Evolutionary conservation across 495 filamentous ascomycete genomes (phyloP), one percentile per base, ranked within the genome.

Genomic region (Podospora tetraspora): DNA sequence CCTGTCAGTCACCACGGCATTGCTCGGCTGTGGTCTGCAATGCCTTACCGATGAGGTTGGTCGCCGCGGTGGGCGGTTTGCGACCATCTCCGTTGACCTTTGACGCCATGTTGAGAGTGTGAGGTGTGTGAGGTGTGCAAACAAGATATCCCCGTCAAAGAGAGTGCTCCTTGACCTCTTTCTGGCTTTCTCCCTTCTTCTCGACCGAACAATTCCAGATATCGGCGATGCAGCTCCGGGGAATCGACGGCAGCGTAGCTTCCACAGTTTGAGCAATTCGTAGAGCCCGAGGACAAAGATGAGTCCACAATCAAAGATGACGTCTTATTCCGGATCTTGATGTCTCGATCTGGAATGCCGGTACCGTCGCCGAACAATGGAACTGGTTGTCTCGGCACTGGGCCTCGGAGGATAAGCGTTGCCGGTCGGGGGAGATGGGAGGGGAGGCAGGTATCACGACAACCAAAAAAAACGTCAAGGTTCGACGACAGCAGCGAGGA

Each of bases 41-140:
- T 6, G 65, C 10, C 82, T 75, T 85, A 96, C 94, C 94, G 76
- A 99, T 97, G 68, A 99, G 79, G 77, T 98, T 97, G 16, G 92
- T 94, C 32, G 95, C 93, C 68, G 90, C 90, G 37, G 93, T 92
- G 56, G 94, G 84, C 73, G 90, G 89, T 84, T 91, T 88, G 79
- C 89, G 93, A 78, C 89, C 87, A 76, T 90, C 86, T 66, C 87
- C 87, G 73, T 85, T 84, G 27, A 77, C 75, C 65, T 79, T 82
- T 24, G 77, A 76, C 66, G 79, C 77, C 80, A 83, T 83, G 6
- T n/a, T 52, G 16, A 34, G 11, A 29, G 63, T 63, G 69, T 29
- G 61, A 57, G 52, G 66, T 66, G 61, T 69, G 59, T 58, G 63
- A 32, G 21, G 59, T 62, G 23, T 5, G 16, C 22, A 22, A 30